phyloP scores from a whole-genome alignment of 2,329 filamentous ascomycete species.

The Elsinoe fawcettii region DNA sequence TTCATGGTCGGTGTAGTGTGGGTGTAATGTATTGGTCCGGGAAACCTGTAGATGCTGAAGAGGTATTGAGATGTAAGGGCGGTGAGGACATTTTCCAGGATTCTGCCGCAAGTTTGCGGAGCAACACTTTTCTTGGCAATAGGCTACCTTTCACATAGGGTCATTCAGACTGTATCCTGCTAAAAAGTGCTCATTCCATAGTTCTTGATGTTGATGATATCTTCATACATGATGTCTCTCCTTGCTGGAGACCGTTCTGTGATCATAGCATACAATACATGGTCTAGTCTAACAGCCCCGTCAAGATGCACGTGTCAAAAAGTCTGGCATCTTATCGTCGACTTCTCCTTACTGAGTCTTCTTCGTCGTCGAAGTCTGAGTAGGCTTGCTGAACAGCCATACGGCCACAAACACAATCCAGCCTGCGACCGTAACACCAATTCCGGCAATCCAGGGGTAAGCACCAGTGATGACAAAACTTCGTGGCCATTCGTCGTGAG shows the following conservation, averaged over 20 bases:
- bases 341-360: constrained; percentile 22
- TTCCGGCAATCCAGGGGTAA: constrained; percentile 90
- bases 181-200: too few species aligned
- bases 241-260: not conserved
- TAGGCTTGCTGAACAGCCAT: constrained; percentile 73
- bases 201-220: too few species aligned
- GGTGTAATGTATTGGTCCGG: not conserved
- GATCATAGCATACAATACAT: constrained; percentile 13
- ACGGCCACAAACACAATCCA: constrained; percentile 79
- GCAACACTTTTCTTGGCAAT: not conserved
- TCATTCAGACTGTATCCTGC: not conserved
- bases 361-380: constrained; percentile 39
- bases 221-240: too few species aligned
- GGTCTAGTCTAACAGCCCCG: not conserved
- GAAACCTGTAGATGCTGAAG: not conserved
- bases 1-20: constrained; percentile 33
- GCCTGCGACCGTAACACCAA: constrained; percentile 72
- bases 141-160: not conserved
- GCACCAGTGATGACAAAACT: constrained; percentile 84
- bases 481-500: constrained; percentile 91
- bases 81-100: constrained; percentile 11
- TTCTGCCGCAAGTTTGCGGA: not conserved
- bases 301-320: constrained; percentile 12
- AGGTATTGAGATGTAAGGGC: not conserved
- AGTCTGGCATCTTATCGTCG: not conserved